Evolutionary conservation across 164 flowering plant genomes (phyloP), one percentile per base, ranked within the genome.

Genomic region (Santalum album): DNA sequence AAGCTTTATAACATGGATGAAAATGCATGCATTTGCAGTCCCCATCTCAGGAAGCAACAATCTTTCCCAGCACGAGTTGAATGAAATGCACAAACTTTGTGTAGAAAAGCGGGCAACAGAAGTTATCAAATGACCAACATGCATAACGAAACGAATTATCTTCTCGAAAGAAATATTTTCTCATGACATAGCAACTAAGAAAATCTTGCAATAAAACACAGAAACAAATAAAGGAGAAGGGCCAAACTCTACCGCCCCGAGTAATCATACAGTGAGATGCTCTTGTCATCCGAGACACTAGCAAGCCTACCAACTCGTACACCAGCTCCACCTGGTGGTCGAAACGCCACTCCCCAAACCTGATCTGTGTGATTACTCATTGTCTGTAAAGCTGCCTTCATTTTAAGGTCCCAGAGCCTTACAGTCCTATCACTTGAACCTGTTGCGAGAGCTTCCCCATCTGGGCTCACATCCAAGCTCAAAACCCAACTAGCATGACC

Each of bases 401-500:
- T 87, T 55, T 50, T 69, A 47, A 90, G 72, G 62, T 94, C 99
- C 99, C 99, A 94, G 3, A 94, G 83, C 69, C 82, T 69, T 20
- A 94, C 97, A 6, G 97, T 86, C 55, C 72, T 60, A 67, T 94
- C 99, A 57, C 97, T 90, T 0, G 99, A 94, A 17, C 95, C 97
- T 4, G 96, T 82, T 12, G 95, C 97, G 53, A 94, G 54, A 23
- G 97, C 96, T 1, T 69, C 71, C 55, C 99, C 99, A 67, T 94
- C 99, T 7, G 97, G 96, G 65, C 90, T 81, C 25, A 76, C 90
- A 72, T 90, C 99, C 32, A 94, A 70, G 39, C 95, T 90, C 60
- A 94, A 64, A 7, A 90, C 99, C 99, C 99, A 90, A 57, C 95
- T 81, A 0, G 85, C 64, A 69, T 94, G 97, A 35, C 97, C 99